Base-by-base conservation (phyloP, 805 yeast species). In the Brettanomyces anomalus region DNA sequence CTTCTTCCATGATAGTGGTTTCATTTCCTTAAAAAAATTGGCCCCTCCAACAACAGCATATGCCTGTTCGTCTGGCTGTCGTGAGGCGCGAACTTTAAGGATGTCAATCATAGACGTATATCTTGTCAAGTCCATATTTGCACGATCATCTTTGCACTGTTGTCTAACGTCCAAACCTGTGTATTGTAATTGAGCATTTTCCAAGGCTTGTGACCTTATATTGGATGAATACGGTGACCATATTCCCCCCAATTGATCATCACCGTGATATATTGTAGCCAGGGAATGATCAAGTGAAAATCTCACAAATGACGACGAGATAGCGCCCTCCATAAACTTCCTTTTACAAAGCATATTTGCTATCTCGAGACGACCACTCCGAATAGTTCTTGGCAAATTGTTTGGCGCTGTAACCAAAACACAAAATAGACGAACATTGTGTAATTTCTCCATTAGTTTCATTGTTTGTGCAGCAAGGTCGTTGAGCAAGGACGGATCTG, bases 341-440 rank as follows among this genome's bases (percentile, higher is more conserved):
- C 80, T 76, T 54, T 81, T 85, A 62, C 85, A 87, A 54, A 79
- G 72, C 83, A 79, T 85, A 52, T 89, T 93, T 0, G 97, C 97
- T 48, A 93, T 83, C 52, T 93, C 97, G 17, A 86, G 70, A 7
- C 96, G 81, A 18, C 96, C 96, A 60, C 85, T 79, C 51, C 93
- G 68, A 54, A 79, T 68, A 28, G 94, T 81, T 55, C 95, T 76
- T 3, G 98, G 96, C 20, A 93, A 66, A 0, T 88, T 71, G 45
- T 85, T 85, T 19, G 85, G 81, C 20, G 86, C 82, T 1, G 90
- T 82, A 3, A 89, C 80, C 47, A 87, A 56, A 2, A 89, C 80
- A 60, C 96, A 88, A 56, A 81, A 84, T 2, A 89, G 77, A 28
- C 93, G 72, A 39, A 93, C 79, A 45, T 74, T 74, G 56, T 93